These are phyloP conservation scores for Arxiozyma telluris DNA, from an alignment of 1,139 yeast species.

Conservation along the genomic window DNA sequence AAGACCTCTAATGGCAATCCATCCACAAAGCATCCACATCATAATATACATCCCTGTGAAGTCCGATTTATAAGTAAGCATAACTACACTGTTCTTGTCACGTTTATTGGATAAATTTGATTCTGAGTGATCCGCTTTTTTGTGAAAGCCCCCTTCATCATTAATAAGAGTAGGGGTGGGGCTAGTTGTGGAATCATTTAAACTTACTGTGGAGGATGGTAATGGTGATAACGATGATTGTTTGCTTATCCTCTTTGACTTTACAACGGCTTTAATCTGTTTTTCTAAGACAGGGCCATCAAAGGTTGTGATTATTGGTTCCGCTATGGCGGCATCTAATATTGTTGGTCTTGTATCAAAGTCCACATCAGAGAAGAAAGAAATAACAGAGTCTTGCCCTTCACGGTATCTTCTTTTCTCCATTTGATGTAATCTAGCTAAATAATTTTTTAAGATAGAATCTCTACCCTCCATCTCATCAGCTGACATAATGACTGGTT, in stretches of 20 bases:
- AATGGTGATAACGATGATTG: neutral
- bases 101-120: neutral
- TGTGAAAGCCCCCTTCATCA: neutral
- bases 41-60: conserved; percentile 12
- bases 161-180: neutral
- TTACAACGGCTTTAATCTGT: conserved; percentile 8
- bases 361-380: conserved; percentile 15
- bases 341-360: conserved; percentile 11
- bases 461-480: conserved; percentile 14
- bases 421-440: conserved; percentile 8
- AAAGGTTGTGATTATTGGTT: conserved; percentile 8
- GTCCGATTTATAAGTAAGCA: conserved; percentile 4
- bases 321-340: conserved; percentile 8
- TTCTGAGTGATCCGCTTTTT: neutral
- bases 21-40: conserved; percentile 12
- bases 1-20: conserved; percentile 7
- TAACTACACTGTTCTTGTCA: neutral
- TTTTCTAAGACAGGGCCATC: conserved; percentile 11
- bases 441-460: conserved; percentile 8
- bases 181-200: neutral
- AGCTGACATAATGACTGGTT: neutral
- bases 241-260: conserved; percentile 2
- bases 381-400: conserved; percentile 7
- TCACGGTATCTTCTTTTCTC: conserved; percentile 9
- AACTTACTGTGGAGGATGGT: neutral